Evolutionary conservation across 2,329 filamentous ascomycete species (phyloP), one percentile per base, ranked within the genome.

Genomic region (Rhinocladiella mackenziei): DNA sequence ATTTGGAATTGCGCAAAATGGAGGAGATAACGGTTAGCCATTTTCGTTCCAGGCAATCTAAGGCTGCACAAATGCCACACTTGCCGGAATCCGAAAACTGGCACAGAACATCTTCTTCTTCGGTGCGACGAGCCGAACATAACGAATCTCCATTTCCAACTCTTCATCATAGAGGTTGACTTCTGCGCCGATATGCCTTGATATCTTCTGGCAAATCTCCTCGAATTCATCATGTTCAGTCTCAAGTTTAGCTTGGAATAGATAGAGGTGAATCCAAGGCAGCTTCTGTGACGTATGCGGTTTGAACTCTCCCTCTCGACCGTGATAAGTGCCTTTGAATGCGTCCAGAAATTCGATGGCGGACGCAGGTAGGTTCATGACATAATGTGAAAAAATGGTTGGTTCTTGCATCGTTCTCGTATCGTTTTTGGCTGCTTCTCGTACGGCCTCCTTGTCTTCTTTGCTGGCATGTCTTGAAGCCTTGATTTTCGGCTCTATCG

Each of bases 31-130:
- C n/a, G n/a, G n/a, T n/a, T n/a, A n/a, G n/a, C n/a, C n/a, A n/a
- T n/a, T n/a, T n/a, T n/a, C n/a, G n/a, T n/a, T n/a, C n/a, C n/a
- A n/a, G n/a, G n/a, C n/a, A n/a, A n/a, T n/a, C n/a, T n/a, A 42
- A 30, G 38, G 43, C 43, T 54, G 17, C 14, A 42, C 45, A 69
- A 95, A 96, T 10, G 89, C 92, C 4, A 96, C 86, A 57, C 86
- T 81, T 23, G 72, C 67, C 2, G 92, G 92, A 48, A 98, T 62
- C 51, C 89, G 79, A 67, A 98, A 97, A 56, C 81, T 94, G 20
- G 88, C 91, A 65, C 92, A 97, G 65, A 91, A 97, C 89, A 96
- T 96, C 61, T 84, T 79, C 74, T 98, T 98, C 60, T 87, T 84
- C 4, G 92, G 92, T 46, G 89, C 86, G 43, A 98, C 92, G 56